Base-by-base conservation (phyloP, 1,284 basidiomycete species). In the Apiotrichum mycotoxinovorans region DNA sequence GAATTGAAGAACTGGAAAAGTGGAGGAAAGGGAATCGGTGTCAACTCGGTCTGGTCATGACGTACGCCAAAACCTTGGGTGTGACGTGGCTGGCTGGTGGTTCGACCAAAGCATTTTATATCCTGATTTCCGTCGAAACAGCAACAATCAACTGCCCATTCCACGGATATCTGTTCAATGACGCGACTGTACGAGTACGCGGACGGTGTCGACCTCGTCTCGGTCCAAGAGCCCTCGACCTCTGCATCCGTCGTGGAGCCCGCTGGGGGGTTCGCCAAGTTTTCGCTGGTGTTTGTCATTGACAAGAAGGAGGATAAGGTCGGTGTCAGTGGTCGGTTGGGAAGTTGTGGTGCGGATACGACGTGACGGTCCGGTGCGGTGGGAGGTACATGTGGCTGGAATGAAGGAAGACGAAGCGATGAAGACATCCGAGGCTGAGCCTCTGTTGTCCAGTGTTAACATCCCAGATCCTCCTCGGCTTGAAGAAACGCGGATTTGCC, bases 401-500 rank as follows among this genome's bases (percentile, higher is more conserved):
- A n/a, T n/a, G n/a, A n/a, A n/a, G n/a, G n/a, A n/a, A n/a, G n/a
- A n/a, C n/a, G n/a, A n/a, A n/a, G n/a, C n/a, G n/a, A n/a, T n/a
- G n/a, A n/a, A n/a, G n/a, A n/a, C n/a, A n/a, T n/a, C n/a, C n/a
- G n/a, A n/a, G n/a, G n/a, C n/a, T n/a, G n/a, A n/a, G n/a, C n/a
- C n/a, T n/a, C n/a, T n/a, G n/a, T n/a, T n/a, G n/a, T n/a, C n/a
- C n/a, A n/a, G n/a, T n/a, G n/a, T n/a, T n/a, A n/a, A n/a, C n/a
- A n/a, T n/a, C 15, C 30, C 49, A 80, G 79, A 77, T 88, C 8
- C 76, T 88, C 2, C 78, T 89, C 0, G 87, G 87, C 4, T 79
- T 80, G 62, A 89, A 89, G 73, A 87, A 87, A 68, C 79, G 87
- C 35, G 87, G 87, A 1, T 83, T 87, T 65, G 87, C 86, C 3